These are phyloP conservation scores for Corymbia calophylla DNA, from an alignment of 441 rosid genomes.

Conservation along the genomic window DNA sequence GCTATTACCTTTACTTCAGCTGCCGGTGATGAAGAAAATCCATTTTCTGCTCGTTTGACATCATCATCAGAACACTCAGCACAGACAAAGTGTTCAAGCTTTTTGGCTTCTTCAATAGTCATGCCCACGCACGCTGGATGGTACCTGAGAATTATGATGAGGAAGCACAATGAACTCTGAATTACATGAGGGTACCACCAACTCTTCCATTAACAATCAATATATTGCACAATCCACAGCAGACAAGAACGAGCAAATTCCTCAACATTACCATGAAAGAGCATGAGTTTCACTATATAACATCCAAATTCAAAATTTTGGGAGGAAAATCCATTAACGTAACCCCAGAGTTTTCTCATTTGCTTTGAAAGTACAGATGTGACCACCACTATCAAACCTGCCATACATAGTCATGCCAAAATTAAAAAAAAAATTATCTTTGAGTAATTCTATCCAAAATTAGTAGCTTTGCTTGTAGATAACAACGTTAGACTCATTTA, in stretches of 20 bases:
- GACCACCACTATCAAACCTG: not conserved
- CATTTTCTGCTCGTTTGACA: conserved; percentile 37
- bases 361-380: not conserved
- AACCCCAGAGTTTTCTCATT: not conserved
- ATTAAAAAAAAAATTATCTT: not conserved
- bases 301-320: not conserved
- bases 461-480: not conserved
- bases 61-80: conserved; percentile 45
- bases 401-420: not conserved
- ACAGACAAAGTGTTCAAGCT: conserved; percentile 50
- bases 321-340: not conserved
- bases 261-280: not conserved
- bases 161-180: not conserved
- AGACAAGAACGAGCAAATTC: not conserved
- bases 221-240: not conserved
- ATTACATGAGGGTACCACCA: not conserved
- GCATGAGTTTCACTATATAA: not conserved
- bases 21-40: conserved; percentile 27
- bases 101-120: conserved; percentile 55
- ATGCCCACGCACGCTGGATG: conserved; percentile 62
- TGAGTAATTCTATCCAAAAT: not conserved
- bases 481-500: not conserved
- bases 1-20: conserved; percentile 33
- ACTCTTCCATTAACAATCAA: not conserved
- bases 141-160: conserved; percentile 28